A percentile compares a stretch with the other conserved stretches of the same genome.
These are phyloP conservation scores for Leccinum pellstonianum DNA, from an alignment of 768 basidiomycete species.

Conservation along the genomic window DNA sequence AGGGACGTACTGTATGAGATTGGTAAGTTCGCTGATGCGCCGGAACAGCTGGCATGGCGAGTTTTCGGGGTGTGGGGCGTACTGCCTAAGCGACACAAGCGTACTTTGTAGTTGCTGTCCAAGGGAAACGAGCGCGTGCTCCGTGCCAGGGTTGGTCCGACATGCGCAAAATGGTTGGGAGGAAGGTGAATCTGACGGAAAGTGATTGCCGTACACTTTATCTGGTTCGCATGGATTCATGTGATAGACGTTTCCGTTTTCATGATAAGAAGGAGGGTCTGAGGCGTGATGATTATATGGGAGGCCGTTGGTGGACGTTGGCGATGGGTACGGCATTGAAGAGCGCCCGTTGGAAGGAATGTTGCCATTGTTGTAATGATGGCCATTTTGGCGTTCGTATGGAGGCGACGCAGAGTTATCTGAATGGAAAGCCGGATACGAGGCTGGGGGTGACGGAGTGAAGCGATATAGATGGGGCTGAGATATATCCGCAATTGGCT, in stretches of 20 bases:
- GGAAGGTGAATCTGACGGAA: conserved; percentile 30
- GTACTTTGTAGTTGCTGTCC: conserved; percentile 63
- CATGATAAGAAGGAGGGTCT: conserved; percentile 34
- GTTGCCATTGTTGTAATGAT: conserved; percentile 34
- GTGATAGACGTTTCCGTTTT: conserved; percentile 37
- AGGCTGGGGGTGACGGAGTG: conserved; percentile 58
- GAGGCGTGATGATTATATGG: conserved; percentile 35
- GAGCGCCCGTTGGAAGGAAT: conserved; percentile 27
- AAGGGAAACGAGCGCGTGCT: conserved; percentile 57
- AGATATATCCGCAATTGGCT: conserved; percentile 50
- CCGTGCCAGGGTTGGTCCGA: conserved; percentile 59
- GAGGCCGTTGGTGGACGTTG: conserved; percentile 34
- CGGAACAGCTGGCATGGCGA: conserved; percentile 55
- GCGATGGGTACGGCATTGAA: conserved; percentile 35
- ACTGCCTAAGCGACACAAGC: conserved; percentile 56
- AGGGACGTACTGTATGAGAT: conserved; percentile 62
- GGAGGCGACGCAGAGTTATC: conserved; percentile 40
- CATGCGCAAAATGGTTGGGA: conserved; percentile 55
- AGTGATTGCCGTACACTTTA: conserved; percentile 35
- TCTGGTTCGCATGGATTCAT: conserved; percentile 36
- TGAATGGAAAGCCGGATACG: conserved; percentile 52
- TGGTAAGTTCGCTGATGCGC: conserved; percentile 59
- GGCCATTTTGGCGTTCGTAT: conserved; percentile 35
- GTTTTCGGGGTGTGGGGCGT: conserved; percentile 54
- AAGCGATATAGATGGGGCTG: conserved; percentile 64